These are phyloP conservation scores for Pseudozyma hubeiensis DNA, from an alignment of 1,284 basidiomycete species.

Conservation along the genomic window DNA sequence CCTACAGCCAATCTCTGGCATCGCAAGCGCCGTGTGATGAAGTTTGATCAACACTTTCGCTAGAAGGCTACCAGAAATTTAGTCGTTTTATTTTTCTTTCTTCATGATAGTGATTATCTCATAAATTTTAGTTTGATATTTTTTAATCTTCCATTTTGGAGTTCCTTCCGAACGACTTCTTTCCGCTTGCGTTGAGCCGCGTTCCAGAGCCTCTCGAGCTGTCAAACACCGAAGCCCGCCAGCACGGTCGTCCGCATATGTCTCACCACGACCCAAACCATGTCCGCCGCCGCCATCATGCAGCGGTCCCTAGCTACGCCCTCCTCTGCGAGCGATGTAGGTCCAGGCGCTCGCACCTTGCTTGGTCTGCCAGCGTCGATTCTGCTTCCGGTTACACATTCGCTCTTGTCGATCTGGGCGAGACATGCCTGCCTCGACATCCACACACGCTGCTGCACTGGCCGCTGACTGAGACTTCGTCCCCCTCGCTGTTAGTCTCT, in stretches of 20 bases:
- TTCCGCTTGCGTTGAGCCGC: not conserved
- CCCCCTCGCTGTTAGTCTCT: not conserved
- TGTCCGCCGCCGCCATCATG: slow-evolving; percentile 12
- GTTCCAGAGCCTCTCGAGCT: slow-evolving; percentile 6
- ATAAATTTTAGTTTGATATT: no score
- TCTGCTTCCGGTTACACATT: slow-evolving; percentile 15
- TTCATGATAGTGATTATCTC: no score
- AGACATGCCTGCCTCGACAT: no score
- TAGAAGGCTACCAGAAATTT: no score
- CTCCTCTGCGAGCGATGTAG: not conserved
- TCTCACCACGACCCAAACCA: slow-evolving; percentile 19
- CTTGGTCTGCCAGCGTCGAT: no score
- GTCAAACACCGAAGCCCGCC: slow-evolving; percentile 19
- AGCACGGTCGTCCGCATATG: slow-evolving; percentile 10
- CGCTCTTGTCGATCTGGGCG: not conserved
- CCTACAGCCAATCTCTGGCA: no score
- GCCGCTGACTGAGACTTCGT: slow-evolving; percentile 18
- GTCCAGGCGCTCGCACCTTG: not conserved
- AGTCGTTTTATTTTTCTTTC: no score
- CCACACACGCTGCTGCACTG: no score
- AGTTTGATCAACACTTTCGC: no score
- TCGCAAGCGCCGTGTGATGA: no score
- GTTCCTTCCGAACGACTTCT: no score
- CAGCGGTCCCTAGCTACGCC: not conserved
- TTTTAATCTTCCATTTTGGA: no score